phyloP scores from a whole-genome alignment of 306 rosid species.

The Boehmeria nivea region DNA sequence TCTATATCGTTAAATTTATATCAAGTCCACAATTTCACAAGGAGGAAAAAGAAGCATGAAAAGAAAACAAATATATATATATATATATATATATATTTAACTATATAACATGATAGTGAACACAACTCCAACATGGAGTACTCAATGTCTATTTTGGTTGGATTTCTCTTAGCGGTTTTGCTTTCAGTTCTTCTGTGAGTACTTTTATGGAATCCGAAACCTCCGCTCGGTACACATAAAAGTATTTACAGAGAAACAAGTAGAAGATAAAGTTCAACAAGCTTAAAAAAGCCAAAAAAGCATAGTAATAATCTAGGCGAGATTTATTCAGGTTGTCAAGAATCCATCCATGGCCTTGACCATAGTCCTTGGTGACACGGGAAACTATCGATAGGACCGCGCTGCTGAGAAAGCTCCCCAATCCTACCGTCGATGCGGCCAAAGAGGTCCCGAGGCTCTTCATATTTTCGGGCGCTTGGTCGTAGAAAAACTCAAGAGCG shows the following conservation, averaged over 20 bases:
- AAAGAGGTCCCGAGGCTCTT: constrained; percentile 76
- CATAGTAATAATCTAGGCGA: constrained; percentile 78
- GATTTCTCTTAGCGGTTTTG: too few species aligned
- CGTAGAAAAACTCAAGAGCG: constrained; percentile 80
- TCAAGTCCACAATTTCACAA: too few species aligned
- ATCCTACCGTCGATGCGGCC: constrained; percentile 56
- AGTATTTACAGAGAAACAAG: constrained; percentile 32
- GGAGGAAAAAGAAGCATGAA: too few species aligned
- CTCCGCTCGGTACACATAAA: constrained; percentile 62
- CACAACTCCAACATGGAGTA: too few species aligned
- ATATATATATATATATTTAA: too few species aligned
- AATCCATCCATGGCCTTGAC: constrained; percentile 66
- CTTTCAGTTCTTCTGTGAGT: constrained; percentile 52
- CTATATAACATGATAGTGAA: too few species aligned
- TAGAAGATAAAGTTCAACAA: constrained; percentile 23
- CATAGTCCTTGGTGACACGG: constrained; percentile 42
- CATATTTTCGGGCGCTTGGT: constrained; percentile 87
- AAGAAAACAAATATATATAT: too few species aligned
- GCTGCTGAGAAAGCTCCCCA: constrained; percentile 77
- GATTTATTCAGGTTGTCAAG: constrained; percentile 66
- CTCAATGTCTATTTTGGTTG: too few species aligned
- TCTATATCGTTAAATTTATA: too few species aligned
- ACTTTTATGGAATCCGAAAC: constrained; percentile 64
- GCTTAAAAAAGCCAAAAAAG: constrained; percentile 39
- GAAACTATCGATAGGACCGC: constrained; percentile 67